A percentile compares a stretch with the other conserved stretches of the same genome.
phyloP scores from a whole-genome alignment of 2,329 filamentous ascomycete species.

The Pseudopyrenochaeta lycopersici region DNA sequence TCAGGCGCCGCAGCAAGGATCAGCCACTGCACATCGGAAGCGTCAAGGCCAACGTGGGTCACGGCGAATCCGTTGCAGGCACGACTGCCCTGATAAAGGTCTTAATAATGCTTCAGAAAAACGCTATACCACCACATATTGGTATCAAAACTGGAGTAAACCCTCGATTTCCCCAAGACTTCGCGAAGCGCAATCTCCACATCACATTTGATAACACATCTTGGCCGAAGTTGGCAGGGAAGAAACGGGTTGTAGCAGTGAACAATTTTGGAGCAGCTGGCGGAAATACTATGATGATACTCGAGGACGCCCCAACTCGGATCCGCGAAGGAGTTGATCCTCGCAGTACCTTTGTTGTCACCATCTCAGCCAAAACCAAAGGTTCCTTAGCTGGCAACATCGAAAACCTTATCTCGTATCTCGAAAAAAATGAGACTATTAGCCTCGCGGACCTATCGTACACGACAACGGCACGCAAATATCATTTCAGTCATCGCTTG shows the following conservation, averaged over 20 bases:
- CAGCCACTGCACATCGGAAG: constrained; percentile 36
- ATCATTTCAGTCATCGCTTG: constrained; percentile 25
- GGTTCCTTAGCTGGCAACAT: constrained; percentile 9
- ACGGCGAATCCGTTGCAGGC: constrained; percentile 47
- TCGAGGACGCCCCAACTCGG: constrained; percentile 27
- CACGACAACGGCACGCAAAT: constrained; percentile 30
- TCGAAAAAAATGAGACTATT: not conserved
- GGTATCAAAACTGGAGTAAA: constrained; percentile 74
- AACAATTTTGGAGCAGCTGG: constrained; percentile 53
- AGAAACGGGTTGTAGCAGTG: constrained; percentile 28
- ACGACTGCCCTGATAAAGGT: constrained; percentile 44
- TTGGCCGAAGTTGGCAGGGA: constrained; percentile 23
- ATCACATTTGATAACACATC: constrained; percentile 48
- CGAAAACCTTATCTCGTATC: constrained; percentile 1
- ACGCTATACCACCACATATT: constrained; percentile 30
- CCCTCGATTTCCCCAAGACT: constrained; percentile 65
- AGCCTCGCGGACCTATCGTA: constrained; percentile 22
- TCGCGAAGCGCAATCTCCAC: constrained; percentile 65
- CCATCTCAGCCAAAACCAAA: constrained; percentile 18
- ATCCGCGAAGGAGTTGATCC: constrained; percentile 8
- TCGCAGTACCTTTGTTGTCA: constrained; percentile 17
- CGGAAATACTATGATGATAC: constrained; percentile 44
- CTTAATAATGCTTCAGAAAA: constrained; percentile 40
- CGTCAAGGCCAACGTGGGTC: constrained; percentile 48
- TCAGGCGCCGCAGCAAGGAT: not conserved